Percentiles rank a stretch among this genome's conserved stretches.
Evolutionary conservation across 1,139 yeast genomes (phyloP).

Genomic region (Saccharomyces hybrid): DNA sequence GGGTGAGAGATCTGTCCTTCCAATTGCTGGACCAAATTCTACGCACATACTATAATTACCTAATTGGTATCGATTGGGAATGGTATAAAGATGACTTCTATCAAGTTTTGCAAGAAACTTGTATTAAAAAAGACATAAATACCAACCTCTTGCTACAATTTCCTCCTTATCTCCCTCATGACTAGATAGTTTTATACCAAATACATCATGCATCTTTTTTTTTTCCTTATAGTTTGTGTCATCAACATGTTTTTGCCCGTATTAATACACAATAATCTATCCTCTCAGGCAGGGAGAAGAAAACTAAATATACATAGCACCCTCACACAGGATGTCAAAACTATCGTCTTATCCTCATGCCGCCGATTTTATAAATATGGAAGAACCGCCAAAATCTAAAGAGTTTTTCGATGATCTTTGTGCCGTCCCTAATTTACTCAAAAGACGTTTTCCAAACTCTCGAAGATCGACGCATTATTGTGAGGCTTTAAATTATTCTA

Average conservation of each 20-base stretch:
- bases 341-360: slow-evolving; percentile 1
- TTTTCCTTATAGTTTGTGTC: background rate
- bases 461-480: slow-evolving; percentile 10
- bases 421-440: background rate
- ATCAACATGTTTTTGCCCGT: background rate
- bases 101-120: background rate
- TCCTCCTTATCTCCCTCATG: background rate
- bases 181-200: background rate
- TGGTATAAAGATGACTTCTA: background rate
- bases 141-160: background rate
- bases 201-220: background rate
- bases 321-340: slow-evolving; percentile 3
- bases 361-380: slow-evolving; percentile 10
- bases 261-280: background rate
- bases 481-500: background rate
- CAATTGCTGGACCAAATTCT: background rate
- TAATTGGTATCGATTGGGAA: background rate
- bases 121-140: background rate
- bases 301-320: too few species aligned
- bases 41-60: background rate
- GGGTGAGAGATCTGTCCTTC: slow-evolving; percentile 4
- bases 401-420: slow-evolving; percentile 7
- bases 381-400: slow-evolving; percentile 12
- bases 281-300: background rate
- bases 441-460: background rate